Percentiles rank a stretch among this genome's conserved stretches.
Conservation (phyloP, 129 eudicot genomes). For the Flaveria ramosissima region DNA sequence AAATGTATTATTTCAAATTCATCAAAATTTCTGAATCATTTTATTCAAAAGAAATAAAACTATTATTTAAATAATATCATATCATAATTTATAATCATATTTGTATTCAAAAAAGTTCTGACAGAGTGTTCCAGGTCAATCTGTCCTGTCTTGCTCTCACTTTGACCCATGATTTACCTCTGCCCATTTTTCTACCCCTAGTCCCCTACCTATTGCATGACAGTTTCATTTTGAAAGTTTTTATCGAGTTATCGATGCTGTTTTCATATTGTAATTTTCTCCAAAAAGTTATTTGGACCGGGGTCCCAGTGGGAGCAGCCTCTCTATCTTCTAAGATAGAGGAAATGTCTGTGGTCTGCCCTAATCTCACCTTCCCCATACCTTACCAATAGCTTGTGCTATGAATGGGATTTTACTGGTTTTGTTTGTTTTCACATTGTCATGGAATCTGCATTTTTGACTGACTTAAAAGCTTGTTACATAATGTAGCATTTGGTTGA, state of each 20-base stretch:
- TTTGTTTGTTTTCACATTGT: not conserved
- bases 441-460: constrained; percentile 3
- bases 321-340: too few species aligned
- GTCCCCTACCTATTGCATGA: not conserved
- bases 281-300: too few species aligned
- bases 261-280: not conserved
- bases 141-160: not conserved
- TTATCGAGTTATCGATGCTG: not conserved
- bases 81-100: not conserved
- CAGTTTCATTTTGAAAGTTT: not conserved
- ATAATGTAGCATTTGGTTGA: not conserved
- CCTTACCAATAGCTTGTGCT: too few species aligned
- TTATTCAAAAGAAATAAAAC: not conserved
- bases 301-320: too few species aligned
- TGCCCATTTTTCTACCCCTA: not conserved
- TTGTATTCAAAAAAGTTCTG: not conserved
- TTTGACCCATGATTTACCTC: not conserved
- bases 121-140: not conserved
- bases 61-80: not conserved
- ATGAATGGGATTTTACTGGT: too few species aligned
- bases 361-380: too few species aligned
- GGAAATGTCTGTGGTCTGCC: too few species aligned
- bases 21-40: not conserved
- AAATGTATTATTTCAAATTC: not conserved
- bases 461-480: not conserved